Base-by-base conservation (phyloP, 257 asterid genomes). In the Gentiana straminea region DNA sequence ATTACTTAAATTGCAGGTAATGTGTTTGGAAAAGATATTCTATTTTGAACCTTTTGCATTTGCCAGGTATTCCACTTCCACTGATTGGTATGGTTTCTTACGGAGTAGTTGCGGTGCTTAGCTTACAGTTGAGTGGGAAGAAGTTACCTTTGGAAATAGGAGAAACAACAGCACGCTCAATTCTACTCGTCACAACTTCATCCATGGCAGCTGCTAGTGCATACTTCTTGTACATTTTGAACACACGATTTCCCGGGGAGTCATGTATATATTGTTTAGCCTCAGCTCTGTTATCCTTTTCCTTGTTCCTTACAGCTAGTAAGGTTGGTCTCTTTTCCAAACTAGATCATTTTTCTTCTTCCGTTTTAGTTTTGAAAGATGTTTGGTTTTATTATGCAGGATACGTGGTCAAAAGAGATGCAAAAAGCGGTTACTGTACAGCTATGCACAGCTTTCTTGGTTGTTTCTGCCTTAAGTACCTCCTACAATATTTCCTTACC, bases 181-280 rank as follows among this genome's bases (percentile, higher is more conserved):
- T 84, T 68, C 76, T 91, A 66, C 76, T 78, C 64, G 81, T 91
- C 64, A 70, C 74, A 38, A 84, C 90, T 45, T 81, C 96, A 57
- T 79, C 98, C 37, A 87, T 91, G 98, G 95, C 93, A 11, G 95
- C 76, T 56, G 88, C 98, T 44, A 84, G 98, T 75, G 78, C 90
- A 53, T 87, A 91, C 74, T 91, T 91, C 68, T 76, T 91, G 75
- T 91, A 87, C 79, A 83, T 91, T 58, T 82, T 91, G 60, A 77
- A 65, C 72, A 79, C 93, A 24, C 70, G 81, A 61, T 91, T 91
- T 75, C 43, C 79, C 44, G 97, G 90, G 57, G 94, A 84, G 70
- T 60, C 78, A 33, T 91, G 98, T 70, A 49, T 81, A 15, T 91
- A 91, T 69, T 91, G 98, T 77, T 76, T 84, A 67, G 68, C 83